Base-by-base conservation (phyloP, 2,329 filamentous ascomycete species). In the Sarocladium kiliense region DNA sequence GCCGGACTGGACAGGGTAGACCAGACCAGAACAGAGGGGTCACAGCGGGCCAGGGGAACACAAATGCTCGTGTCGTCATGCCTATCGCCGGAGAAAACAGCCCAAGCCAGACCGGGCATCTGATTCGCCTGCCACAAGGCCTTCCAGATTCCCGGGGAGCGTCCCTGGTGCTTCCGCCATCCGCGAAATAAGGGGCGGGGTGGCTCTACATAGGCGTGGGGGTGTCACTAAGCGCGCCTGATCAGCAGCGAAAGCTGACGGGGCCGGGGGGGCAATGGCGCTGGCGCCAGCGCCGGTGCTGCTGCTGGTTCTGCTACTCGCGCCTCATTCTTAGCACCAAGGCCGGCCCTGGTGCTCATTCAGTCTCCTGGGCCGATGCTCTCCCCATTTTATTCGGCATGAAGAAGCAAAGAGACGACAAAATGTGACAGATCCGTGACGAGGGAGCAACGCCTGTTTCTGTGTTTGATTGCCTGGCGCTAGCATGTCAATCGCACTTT, bases 141-240 rank as follows among this genome's bases (percentile, higher is more conserved):
- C 47, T 51, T 51, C 47, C 47, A 51, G 47, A 51, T 51, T 51
- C 47, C 47, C 47, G 47, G 47, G 47, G 47, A 51, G 47, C 26
- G n/a, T 21, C 47, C 47, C 47, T 51, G 27, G 47, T 36, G 47
- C 47, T 51, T 51, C 47, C 47, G 47, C n/a, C 47, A 34, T 34
- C 47, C 47, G 47, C 47, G 47, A 51, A 36, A 51, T 51, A 10
- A 34, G 3, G 12, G 26, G 7, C 30, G 47, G 47, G 23, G 47
- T 51, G 47, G 23, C 18, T 36, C 12, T 51, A 51, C 47, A 14
- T 18, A 5, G 25, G 47, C 27, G 7, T 21, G 47, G 47, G 26
- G 47, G 47, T 36, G 47, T 14, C 18, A 32, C 26, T 51, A 49
- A 51, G 36, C 9, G 25, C 25, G 12, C 18, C 47, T 14, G 47